phyloP scores from a whole-genome alignment of 257 asterid species.

The Ilex asprella region DNA sequence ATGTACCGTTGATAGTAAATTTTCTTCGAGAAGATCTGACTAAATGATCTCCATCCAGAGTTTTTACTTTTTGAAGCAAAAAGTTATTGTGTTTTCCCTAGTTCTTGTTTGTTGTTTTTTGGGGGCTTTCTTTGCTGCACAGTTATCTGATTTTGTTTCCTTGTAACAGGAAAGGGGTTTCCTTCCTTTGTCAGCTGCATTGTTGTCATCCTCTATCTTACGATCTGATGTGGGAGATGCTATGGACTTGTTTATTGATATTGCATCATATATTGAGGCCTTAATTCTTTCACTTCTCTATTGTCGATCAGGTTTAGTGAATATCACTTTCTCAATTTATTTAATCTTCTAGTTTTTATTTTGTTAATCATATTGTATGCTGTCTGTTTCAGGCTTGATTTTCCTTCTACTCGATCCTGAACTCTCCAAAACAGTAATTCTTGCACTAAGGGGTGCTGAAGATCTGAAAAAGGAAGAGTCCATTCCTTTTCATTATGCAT shows the following conservation, averaged over 20 bases:
- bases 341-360: constrained; percentile 3
- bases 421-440: constrained; percentile 53
- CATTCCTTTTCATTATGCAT: constrained; percentile 76
- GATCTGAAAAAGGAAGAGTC: constrained; percentile 49
- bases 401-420: constrained; percentile 80
- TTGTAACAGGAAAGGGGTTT: constrained; percentile 87
- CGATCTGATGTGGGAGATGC: constrained; percentile 57
- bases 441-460: constrained; percentile 60
- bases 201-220: constrained; percentile 70
- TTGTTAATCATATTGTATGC: constrained; percentile 12
- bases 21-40: background rate
- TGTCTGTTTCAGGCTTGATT: constrained; percentile 58
- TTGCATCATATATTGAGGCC: constrained; percentile 64
- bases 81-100: background rate
- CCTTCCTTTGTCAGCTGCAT: constrained; percentile 91
- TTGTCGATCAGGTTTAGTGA: constrained; percentile 68
- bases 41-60: background rate
- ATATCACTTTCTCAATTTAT: background rate
- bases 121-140: background rate
- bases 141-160: constrained; percentile 11
- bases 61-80: background rate
- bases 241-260: constrained; percentile 52
- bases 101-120: background rate
- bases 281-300: constrained; percentile 65
- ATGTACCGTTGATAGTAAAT: too few species aligned